Conservation (phyloP, 352 stramenopile species). For the Bremia lactucae region DNA sequence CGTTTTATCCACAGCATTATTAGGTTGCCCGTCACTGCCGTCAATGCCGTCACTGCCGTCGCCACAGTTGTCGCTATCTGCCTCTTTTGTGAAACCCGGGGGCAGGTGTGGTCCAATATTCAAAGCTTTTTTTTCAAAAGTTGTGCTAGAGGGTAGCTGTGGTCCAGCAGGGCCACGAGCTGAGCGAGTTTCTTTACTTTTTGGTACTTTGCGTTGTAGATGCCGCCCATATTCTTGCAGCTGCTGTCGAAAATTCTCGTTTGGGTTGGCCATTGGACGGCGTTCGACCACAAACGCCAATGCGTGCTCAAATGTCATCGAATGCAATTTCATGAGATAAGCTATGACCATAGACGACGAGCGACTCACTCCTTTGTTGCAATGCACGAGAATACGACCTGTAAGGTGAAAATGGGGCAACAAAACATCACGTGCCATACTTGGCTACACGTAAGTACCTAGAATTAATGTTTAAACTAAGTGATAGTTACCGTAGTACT, state of each 20-base stretch:
- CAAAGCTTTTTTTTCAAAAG: neutral
- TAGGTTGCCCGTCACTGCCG: too few relatives aligned
- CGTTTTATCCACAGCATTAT: neutral
- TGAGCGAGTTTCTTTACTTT: conserved; percentile 17
- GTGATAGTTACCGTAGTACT: conserved; percentile 74
- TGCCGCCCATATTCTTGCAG: conserved; percentile 44
- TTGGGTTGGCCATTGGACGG: conserved; percentile 58
- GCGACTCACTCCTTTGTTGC: conserved; percentile 86
- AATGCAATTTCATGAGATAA: conserved; percentile 84
- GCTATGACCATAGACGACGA: conserved; percentile 83
- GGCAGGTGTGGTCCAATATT: conserved; percentile 61
- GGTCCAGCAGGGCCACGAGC: conserved; percentile 19
- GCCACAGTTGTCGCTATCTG: conserved; percentile 1
- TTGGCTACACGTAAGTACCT: conserved; percentile 30
- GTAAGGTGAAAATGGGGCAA: conserved; percentile 2
- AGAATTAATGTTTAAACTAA: neutral
- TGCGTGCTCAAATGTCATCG: conserved; percentile 57
- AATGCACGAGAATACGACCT: conserved; percentile 87
- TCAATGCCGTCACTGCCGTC: neutral
- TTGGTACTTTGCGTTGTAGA: conserved; percentile 20
- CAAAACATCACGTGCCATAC: conserved; percentile 15
- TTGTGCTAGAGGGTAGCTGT: conserved; percentile 9
- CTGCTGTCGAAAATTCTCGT: conserved; percentile 57
- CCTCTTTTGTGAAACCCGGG: too few relatives aligned
- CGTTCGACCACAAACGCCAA: conserved; percentile 43